Evolutionary conservation across 345 rosid species (phyloP).

Genomic region (Eucalyptus erythrocorys): DNA sequence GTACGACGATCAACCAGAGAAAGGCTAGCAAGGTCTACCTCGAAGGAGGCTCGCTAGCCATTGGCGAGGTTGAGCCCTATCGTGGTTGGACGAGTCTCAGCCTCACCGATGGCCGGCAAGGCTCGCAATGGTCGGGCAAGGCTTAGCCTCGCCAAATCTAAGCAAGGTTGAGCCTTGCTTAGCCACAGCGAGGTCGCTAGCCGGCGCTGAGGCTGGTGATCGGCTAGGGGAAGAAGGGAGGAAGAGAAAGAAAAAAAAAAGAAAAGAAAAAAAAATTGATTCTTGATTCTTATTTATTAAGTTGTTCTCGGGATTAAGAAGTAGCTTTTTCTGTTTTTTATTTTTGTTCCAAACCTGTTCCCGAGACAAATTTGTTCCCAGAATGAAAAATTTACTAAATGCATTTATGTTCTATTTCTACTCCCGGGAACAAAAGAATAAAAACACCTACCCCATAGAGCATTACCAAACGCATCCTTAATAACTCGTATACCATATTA

Average conservation of each 20-base stretch:
- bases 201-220: rapidly evolving
- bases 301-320: rapidly evolving
- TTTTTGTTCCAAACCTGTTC: too few relatives aligned
- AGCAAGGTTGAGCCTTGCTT: rapidly evolving
- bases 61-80: rapidly evolving
- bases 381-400: rapidly evolving
- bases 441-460: rapidly evolving
- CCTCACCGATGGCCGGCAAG: rapidly evolving
- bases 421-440: rapidly evolving
- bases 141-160: too few relatives aligned
- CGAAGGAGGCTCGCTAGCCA: rapidly evolving
- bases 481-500: background rate
- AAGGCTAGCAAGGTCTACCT: rapidly evolving
- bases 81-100: rapidly evolving
- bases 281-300: too few relatives aligned
- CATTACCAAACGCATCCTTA: too few relatives aligned
- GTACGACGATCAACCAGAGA: rapidly evolving
- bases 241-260: rapidly evolving
- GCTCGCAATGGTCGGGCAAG: rapidly evolving
- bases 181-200: rapidly evolving
- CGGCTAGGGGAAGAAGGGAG: too few relatives aligned
- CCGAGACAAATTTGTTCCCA: too few relatives aligned
- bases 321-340: rapidly evolving
- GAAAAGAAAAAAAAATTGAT: rapidly evolving
- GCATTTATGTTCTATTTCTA: rapidly evolving